Evolutionary conservation across 192 early-diverging fungal genomes (phyloP), one percentile per base, ranked within the genome.

Genomic region (Backusella circina): DNA sequence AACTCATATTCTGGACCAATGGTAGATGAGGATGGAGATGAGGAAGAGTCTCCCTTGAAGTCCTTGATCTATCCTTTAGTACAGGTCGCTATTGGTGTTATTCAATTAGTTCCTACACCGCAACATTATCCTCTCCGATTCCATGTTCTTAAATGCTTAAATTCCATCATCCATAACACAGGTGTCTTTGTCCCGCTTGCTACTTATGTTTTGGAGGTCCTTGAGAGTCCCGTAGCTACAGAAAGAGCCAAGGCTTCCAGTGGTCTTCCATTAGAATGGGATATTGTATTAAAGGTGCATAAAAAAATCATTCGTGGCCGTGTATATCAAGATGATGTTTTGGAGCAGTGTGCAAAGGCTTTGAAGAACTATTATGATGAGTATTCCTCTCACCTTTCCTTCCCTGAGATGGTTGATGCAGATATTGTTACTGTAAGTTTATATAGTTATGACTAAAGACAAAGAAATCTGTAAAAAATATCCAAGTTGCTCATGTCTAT

Each of bases 81-180:
- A 12, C 94, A 95, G 81, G 88, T 95, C 33, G 88, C 90, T 36
- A 71, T 90, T 37, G 94, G 94, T 69, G 90, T 90, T 28, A 82
- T 89, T 54, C 80, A 81, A 82, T 89, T 99, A 57, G 94, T 95
- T 68, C 94, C 96, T 28, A 95, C 93, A 0, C 85, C 94, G 36
- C 93, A 94, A 80, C 96, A 93, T 86, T 96, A 95, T 83, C 97
- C 98, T 21, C 86, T 97, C 71, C 93, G 96, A 26, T 93, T 98
- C 83, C 95, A 96, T 76, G 90, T 93, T 77, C 76, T 96, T 13
- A 86, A 85, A 70, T 81, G 89, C 70, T 78, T 99, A 54, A 86
- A 90, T 67, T 91, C 92, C 30, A 77, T 98, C 61, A 81, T 85
- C 28, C 78, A 90, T 57, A 88, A 88, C 39, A 95, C 95, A 1